Conservation (phyloP, 371 early-diverging fungal genomes). For the Lichtheimia ornata region DNA sequence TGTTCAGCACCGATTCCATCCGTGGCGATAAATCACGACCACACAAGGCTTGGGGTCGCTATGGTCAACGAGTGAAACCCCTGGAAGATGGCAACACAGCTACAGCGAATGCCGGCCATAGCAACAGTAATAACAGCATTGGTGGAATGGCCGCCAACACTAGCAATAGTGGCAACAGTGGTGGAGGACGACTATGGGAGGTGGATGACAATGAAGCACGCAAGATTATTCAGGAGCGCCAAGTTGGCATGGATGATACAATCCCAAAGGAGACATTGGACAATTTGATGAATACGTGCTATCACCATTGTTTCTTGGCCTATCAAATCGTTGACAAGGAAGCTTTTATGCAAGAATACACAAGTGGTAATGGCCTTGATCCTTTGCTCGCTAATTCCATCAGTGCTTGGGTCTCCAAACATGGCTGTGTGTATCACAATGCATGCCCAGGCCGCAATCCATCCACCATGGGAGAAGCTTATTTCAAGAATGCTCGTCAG, state of each 20-base stretch:
- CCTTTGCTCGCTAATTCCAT: constrained; percentile 60
- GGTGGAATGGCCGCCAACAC: not conserved
- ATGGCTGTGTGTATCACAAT: constrained; percentile 56
- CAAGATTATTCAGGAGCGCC: constrained; percentile 20
- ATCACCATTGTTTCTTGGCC: constrained; percentile 57
- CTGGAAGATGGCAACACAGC: constrained; percentile 6
- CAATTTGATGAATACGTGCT: constrained; percentile 54
- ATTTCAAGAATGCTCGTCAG: constrained; percentile 60
- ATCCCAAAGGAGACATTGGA: constrained; percentile 37
- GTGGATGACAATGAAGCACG: constrained; percentile 52
- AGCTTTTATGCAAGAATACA: constrained; percentile 48
- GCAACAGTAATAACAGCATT: not conserved
- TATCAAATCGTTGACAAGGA: constrained; percentile 65
- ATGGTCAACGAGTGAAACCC: constrained; percentile 12
- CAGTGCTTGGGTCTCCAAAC: constrained; percentile 63
- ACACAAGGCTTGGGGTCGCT: constrained; percentile 14
- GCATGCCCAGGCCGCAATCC: constrained; percentile 43
- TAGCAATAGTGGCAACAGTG: not conserved
- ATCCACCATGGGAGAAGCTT: constrained; percentile 59
- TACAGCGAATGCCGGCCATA: not conserved
- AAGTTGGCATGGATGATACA: constrained; percentile 5
- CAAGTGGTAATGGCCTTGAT: constrained; percentile 38
- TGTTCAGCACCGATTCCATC: constrained; percentile 41
- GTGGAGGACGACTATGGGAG: constrained; percentile 48
- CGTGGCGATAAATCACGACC: constrained; percentile 14